These are phyloP conservation scores for Auricularia sp. DNA, from an alignment of 768 basidiomycete species.

Conservation along the genomic window DNA sequence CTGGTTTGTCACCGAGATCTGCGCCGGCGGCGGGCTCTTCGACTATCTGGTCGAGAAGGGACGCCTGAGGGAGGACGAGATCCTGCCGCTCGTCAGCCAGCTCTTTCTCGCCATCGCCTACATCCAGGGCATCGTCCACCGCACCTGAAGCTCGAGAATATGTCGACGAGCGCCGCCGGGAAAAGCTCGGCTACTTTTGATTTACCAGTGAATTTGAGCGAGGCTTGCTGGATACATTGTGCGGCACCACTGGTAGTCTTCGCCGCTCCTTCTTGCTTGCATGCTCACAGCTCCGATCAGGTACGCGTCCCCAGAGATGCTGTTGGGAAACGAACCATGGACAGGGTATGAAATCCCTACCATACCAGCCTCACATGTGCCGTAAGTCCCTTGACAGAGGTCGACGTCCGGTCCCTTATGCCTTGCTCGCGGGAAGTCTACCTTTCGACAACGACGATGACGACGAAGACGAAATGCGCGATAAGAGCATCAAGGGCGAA, in stretches of 20 bases:
- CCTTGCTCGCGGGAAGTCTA: constrained; percentile 77
- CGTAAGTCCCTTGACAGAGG: constrained; percentile 46
- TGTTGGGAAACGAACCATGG: constrained; percentile 86
- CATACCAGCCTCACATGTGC: neutral
- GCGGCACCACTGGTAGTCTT: constrained; percentile 69
- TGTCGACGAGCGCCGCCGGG: constrained; percentile 83
- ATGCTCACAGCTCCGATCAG: constrained; percentile 9
- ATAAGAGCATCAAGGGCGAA: constrained; percentile 71
- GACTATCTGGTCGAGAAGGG: constrained; percentile 97
- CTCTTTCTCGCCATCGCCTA: constrained; percentile 88
- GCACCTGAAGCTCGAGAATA: constrained; percentile 94
- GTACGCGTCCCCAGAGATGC: constrained; percentile 86
- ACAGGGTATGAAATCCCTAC: constrained; percentile 46
- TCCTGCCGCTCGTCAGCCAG: constrained; percentile 88
- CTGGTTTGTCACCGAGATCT: constrained; percentile 96
- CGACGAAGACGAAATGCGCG: constrained; percentile 72
- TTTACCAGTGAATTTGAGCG: constrained; percentile 88
- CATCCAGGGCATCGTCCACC: constrained; percentile 91
- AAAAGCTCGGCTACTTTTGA: constrained; percentile 92
- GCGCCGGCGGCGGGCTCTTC: constrained; percentile 93
- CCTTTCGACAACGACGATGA: constrained; percentile 74
- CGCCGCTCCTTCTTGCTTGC: neutral
- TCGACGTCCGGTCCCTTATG: constrained; percentile 95
- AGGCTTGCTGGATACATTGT: constrained; percentile 84
- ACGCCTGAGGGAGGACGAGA: constrained; percentile 73